Percentiles rank a stretch among this genome's conserved stretches.
Conservation (phyloP, 2,329 filamentous ascomycete species). For the Coniosporium uncinatum region DNA sequence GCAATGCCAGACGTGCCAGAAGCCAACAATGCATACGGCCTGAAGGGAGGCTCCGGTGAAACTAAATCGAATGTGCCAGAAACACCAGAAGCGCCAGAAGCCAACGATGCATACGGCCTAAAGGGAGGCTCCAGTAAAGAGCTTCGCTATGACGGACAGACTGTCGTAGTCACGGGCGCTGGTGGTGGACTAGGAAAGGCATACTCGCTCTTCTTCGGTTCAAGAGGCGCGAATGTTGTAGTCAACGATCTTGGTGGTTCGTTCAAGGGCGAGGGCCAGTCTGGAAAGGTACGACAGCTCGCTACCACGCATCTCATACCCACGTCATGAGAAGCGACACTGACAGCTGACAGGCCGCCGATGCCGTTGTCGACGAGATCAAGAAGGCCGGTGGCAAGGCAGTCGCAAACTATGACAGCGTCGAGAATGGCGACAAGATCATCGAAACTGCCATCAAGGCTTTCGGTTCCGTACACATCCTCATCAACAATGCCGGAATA, state of each 20-base stretch:
- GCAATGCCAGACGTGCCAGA: too few relatives aligned
- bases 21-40: too few relatives aligned
- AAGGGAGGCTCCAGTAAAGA: too few relatives aligned
- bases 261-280: constrained; percentile 75
- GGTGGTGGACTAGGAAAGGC: constrained; percentile 78
- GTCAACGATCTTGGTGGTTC: constrained; percentile 78
- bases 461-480: constrained; percentile 85
- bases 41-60: too few relatives aligned
- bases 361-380: constrained; percentile 79
- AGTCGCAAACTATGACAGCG: constrained; percentile 95
- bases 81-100: too few relatives aligned
- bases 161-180: constrained; percentile 82
- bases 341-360: constrained; percentile 66
- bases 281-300: constrained; percentile 67
- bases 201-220: constrained; percentile 86
- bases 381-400: constrained; percentile 89
- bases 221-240: constrained; percentile 87
- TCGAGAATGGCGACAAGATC: constrained; percentile 90
- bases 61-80: too few relatives aligned
- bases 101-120: too few relatives aligned
- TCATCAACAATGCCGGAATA: constrained; percentile 98
- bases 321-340: too few relatives aligned
- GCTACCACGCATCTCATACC: constrained; percentile 1
- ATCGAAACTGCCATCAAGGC: constrained; percentile 81
- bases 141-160: constrained; percentile 82